Base-by-base conservation (phyloP, 1,284 basidiomycete species). In the Rhodotorula sp. region DNA sequence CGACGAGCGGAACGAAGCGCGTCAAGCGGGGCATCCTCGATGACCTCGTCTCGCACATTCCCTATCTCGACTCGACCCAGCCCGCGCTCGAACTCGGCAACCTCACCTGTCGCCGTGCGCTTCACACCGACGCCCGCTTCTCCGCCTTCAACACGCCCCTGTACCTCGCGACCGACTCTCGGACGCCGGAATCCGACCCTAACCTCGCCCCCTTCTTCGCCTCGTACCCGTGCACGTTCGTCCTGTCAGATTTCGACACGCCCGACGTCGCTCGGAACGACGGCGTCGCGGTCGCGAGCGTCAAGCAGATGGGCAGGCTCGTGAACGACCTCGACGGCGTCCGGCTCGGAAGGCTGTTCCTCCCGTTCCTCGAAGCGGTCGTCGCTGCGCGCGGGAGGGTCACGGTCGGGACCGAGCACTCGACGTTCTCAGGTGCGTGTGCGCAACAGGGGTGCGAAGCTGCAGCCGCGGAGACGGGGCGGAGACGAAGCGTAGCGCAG, bases 321-420 rank as follows among this genome's bases (percentile, higher is more conserved):
- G 65, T 70, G 26, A 75, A 73, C 62, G 47, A 58, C 46, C 37
- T 62, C 26, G 73, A 76, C 40, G 68, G 64, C 22, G 67, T 73
- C 1, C 51, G 59, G 22, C 66, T 76, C 26, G 73, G 74, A 4
- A 30, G 74, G 15, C 62, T 73, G n/a, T 70, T 76, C 56, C 51
- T 72, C 15, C 75, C 76, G 20, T 76, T 77, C 66, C 59, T 76
- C 62, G 76, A 76, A 51, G 73, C 75, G 13, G 58, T 71, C 34
- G 57, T 76, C 4, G 74, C 73, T 2, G 66, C 72, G 16, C 75
- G 70, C 56, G 75, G 52, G 1, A 55, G 37, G 18, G 34, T 58
- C 8, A 61, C 60, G 4, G 67, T 70, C 24, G 75, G 75, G 0
- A 76, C 75, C 11, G 9, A 31, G 18, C 60, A 59, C 1, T 64